Evolutionary conservation across 352 stramenopile genomes (phyloP).

Genomic region (Globisporangium paroecandrum): DNA sequence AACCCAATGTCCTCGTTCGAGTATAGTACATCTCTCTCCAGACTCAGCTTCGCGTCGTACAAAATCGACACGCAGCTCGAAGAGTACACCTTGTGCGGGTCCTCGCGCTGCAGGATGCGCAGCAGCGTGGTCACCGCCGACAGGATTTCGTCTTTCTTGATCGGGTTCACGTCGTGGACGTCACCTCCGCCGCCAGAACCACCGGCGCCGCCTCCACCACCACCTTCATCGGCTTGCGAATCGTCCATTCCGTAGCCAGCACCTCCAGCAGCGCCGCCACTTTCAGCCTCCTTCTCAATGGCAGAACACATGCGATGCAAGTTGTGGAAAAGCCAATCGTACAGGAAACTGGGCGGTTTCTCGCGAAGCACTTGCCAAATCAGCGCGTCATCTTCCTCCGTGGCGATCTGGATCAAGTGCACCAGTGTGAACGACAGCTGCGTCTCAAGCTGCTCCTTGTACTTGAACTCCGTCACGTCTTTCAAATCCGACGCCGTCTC

Average conservation of each 20-base stretch:
- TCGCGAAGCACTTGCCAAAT: constrained; percentile 62
- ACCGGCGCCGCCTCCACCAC: constrained; percentile 18
- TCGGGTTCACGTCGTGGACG: constrained; percentile 79
- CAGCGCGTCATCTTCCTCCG: constrained; percentile 63
- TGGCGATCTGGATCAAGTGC: constrained; percentile 75
- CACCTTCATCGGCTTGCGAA: constrained; percentile 24
- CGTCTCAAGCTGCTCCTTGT: constrained; percentile 87
- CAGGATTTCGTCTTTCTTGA: constrained; percentile 79
- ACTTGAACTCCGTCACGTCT: constrained; percentile 87
- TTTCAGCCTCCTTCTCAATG: constrained; percentile 58
- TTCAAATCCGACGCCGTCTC: constrained; percentile 83
- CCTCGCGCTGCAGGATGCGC: constrained; percentile 65
- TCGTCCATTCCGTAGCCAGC: constrained; percentile 24
- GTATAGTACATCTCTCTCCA: constrained; percentile 79
- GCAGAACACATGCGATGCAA: constrained; percentile 74
- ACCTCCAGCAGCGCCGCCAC: background rate
- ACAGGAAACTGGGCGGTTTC: constrained; percentile 76
- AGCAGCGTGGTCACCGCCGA: constrained; percentile 69
- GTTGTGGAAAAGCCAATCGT: constrained; percentile 87
- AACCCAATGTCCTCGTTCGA: constrained; percentile 79
- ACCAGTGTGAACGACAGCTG: constrained; percentile 85
- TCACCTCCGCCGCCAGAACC: constrained; percentile 27
- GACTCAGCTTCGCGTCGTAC: constrained; percentile 79
- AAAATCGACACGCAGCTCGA: constrained; percentile 70
- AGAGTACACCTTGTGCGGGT: constrained; percentile 57